These are phyloP conservation scores for Rutstroemia sp. DNA, from an alignment of 2,329 filamentous ascomycete genomes.

Conservation along the genomic window DNA sequence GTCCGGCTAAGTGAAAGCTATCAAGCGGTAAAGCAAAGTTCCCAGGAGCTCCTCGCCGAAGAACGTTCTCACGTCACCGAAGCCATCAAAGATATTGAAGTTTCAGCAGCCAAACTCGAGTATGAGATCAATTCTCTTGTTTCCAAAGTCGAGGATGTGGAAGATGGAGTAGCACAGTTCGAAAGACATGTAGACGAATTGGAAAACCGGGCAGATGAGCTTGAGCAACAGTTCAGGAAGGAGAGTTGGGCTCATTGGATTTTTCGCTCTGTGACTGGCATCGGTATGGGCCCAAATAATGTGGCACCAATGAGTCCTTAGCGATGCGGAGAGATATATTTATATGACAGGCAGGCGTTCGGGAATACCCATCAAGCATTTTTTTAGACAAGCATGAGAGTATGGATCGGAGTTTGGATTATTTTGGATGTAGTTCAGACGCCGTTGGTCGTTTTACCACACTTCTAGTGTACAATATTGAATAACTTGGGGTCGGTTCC, in stretches of 20 bases:
- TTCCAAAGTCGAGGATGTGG: constrained; percentile 77
- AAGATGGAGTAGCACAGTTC: constrained; percentile 73
- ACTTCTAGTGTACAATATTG: constrained; percentile 19
- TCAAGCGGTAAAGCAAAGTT: constrained; percentile 57
- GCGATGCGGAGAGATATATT: not conserved
- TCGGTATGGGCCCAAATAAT: constrained; percentile 27
- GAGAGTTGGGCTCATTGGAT: constrained; percentile 30
- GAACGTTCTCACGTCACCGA: constrained; percentile 65
- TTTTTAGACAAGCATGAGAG: constrained; percentile 10
- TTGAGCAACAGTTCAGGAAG: constrained; percentile 39
- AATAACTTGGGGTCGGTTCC: not conserved
- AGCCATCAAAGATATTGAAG: constrained; percentile 69
- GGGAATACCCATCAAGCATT: constrained; percentile 12
- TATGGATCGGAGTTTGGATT: constrained; percentile 10
- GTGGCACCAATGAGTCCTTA: constrained; percentile 12
- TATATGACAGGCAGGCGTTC: constrained; percentile 4
- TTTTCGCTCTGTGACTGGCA: constrained; percentile 28
- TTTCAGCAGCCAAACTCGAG: constrained; percentile 76
- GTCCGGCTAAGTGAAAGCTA: constrained; percentile 64
- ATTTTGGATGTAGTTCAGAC: constrained; percentile 7
- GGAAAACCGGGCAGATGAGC: constrained; percentile 54
- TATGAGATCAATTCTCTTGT: constrained; percentile 82
- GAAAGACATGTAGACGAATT: constrained; percentile 69
- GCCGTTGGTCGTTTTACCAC: constrained; percentile 15
- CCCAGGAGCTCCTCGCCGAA: constrained; percentile 60